phyloP scores from a whole-genome alignment of 345 rosid genomes.

The Salix caprea region DNA sequence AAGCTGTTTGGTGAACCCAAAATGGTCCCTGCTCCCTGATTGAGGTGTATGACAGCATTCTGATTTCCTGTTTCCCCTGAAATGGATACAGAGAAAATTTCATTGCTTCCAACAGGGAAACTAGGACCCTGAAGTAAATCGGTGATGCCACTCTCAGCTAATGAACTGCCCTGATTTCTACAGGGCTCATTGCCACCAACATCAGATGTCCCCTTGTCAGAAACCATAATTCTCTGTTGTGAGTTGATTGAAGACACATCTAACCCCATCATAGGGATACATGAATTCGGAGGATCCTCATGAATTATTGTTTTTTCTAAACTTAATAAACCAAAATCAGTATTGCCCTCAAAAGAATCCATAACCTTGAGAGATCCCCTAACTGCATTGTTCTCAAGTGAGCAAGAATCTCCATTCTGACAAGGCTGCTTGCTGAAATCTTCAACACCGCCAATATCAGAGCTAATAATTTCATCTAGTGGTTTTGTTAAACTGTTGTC shows the following conservation, averaged over 20 bases:
- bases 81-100: slow-evolving; percentile 5
- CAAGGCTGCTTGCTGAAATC: slow-evolving; percentile 22
- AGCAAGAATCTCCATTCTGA: slow-evolving; percentile 21
- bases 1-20: slow-evolving; percentile 13
- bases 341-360: slow-evolving; percentile 19
- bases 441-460: slow-evolving; percentile 22
- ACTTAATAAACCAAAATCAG: slow-evolving; percentile 21
- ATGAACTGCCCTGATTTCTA: slow-evolving; percentile 6
- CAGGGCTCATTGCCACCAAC: slow-evolving; percentile 22
- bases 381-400: slow-evolving; percentile 25
- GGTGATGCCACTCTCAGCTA: slow-evolving; percentile 23
- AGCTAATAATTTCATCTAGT: slow-evolving; percentile 10
- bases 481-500: slow-evolving; percentile 24
- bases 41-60: slow-evolving; percentile 9
- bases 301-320: slow-evolving; percentile 22
- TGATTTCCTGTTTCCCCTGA: slow-evolving; percentile 16
- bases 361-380: slow-evolving; percentile 19
- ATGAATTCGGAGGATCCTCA: slow-evolving; percentile 21
- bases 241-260: slow-evolving; percentile 11
- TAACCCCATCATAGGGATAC: slow-evolving; percentile 7
- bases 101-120: slow-evolving; percentile 3
- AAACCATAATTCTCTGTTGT: slow-evolving; percentile 23
- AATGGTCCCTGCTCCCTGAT: slow-evolving; percentile 6
- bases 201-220: slow-evolving; percentile 20
- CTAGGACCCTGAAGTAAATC: slow-evolving; percentile 18